A percentile compares a stretch with the other conserved stretches of the same genome.
phyloP scores from a whole-genome alignment of 2,329 filamentous ascomycete species.

The Neofusicoccum parvum region DNA sequence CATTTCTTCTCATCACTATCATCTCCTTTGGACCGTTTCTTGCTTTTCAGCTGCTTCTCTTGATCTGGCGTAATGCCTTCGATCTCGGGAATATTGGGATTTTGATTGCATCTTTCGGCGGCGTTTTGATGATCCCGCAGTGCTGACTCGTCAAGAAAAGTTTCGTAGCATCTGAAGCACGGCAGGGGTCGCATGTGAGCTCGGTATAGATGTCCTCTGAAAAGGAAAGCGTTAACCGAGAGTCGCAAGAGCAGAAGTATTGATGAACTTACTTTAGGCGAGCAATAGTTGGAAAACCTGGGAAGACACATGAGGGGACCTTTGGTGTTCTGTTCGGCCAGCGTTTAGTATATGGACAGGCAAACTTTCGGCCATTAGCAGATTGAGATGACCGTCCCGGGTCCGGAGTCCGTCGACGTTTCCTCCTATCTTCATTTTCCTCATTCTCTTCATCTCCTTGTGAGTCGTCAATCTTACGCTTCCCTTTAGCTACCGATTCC shows the following conservation, averaged over 20 bases:
- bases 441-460: background rate
- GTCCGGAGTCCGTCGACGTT: background rate
- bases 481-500: background rate
- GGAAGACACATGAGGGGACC: background rate
- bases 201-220: background rate
- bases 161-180: background rate
- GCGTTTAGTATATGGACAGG: background rate
- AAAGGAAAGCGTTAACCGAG: background rate
- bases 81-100: background rate
- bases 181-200: background rate
- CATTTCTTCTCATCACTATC: background rate
- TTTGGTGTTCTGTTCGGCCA: background rate
- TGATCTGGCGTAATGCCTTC: background rate
- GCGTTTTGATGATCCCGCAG: background rate
- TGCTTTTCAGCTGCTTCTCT: background rate
- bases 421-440: background rate
- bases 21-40: background rate
- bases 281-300: background rate
- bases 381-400: background rate
- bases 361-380: background rate
- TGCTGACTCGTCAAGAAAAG: background rate
- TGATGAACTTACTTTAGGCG: background rate
- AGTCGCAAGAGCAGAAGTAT: background rate
- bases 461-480: background rate
- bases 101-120: background rate